A percentile compares a stretch with the other conserved stretches of the same genome.
Conservation (phyloP, 805 yeast species). For the Candida berthetii region DNA sequence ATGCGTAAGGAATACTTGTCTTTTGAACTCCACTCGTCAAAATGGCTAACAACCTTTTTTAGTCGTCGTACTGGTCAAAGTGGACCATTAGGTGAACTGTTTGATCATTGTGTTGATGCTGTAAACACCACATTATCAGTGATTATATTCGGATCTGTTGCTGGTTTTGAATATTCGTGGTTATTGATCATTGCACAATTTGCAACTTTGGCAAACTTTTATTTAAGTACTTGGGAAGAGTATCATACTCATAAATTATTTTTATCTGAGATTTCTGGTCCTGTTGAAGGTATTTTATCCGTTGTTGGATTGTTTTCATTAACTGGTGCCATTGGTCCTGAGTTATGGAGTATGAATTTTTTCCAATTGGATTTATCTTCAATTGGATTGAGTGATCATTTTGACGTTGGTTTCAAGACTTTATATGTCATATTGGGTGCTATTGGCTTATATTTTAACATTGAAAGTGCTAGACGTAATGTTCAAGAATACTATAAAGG, state of each 20-base stretch:
- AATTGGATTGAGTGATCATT: constrained; percentile 6
- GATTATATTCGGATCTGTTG: constrained; percentile 67
- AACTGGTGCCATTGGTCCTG: constrained; percentile 69
- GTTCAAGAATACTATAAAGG: constrained; percentile 41
- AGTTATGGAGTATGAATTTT: constrained; percentile 50
- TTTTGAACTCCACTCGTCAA: background rate
- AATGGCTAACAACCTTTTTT: background rate
- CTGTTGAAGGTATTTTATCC: constrained; percentile 87
- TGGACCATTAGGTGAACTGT: constrained; percentile 91
- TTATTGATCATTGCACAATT: constrained; percentile 57
- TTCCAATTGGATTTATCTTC: constrained; percentile 24
- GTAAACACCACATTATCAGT: constrained; percentile 76
- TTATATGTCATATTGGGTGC: constrained; percentile 46
- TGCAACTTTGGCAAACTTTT: constrained; percentile 75
- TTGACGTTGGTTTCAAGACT: constrained; percentile 32
- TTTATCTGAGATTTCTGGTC: constrained; percentile 80
- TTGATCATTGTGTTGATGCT: constrained; percentile 82
- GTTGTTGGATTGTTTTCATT: constrained; percentile 45
- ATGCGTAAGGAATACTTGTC: constrained; percentile 40
- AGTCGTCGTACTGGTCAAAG: constrained; percentile 84
- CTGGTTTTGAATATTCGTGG: constrained; percentile 69
- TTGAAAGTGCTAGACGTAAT: constrained; percentile 58
- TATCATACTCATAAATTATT: constrained; percentile 82
- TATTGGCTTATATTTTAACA: constrained; percentile 55
- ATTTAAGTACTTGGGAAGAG: constrained; percentile 93